Evolutionary conservation across 2,329 filamentous ascomycete genomes (phyloP).

Genomic region (Exserohilum rostratum): DNA sequence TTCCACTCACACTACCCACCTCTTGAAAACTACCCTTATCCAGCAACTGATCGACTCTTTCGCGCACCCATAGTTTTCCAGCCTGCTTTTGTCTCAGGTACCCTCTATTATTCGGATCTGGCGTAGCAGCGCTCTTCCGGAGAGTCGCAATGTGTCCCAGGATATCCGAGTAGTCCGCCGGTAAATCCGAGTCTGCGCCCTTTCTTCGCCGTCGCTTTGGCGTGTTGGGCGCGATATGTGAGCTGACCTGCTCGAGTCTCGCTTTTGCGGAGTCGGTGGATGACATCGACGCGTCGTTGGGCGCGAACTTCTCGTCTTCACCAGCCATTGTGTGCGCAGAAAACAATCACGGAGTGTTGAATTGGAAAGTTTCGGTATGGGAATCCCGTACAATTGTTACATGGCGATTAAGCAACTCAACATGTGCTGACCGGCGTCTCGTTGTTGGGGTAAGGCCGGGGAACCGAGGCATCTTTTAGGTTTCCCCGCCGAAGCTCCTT

Average conservation of each 20-base stretch:
- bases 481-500: conserved; percentile 25
- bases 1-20: conserved; percentile 65
- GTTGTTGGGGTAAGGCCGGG: conserved; percentile 24
- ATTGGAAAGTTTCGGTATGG: conserved; percentile 17
- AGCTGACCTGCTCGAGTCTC: conserved; percentile 57
- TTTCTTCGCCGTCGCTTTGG: conserved; percentile 47
- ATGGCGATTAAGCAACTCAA: conserved; percentile 17
- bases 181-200: conserved; percentile 52
- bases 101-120: conserved; percentile 60
- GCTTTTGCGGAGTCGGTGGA: conserved; percentile 44
- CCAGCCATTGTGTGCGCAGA: conserved; percentile 27
- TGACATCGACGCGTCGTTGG: conserved; percentile 27
- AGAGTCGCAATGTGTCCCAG: conserved; percentile 62
- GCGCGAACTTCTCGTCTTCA: conserved; percentile 19
- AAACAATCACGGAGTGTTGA: neutral
- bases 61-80: conserved; percentile 70
- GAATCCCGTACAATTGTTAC: conserved; percentile 21
- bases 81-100: conserved; percentile 68
- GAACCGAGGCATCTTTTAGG: conserved; percentile 36
- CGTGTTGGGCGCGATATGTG: conserved; percentile 50
- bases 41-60: conserved; percentile 64
- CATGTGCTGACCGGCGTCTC: conserved; percentile 4
- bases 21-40: conserved; percentile 63
- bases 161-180: conserved; percentile 67
- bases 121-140: conserved; percentile 60